Evolutionary conservation across 768 basidiomycete species (phyloP), one percentile per base, ranked within the genome.

Genomic region (Austroboletus festivus): DNA sequence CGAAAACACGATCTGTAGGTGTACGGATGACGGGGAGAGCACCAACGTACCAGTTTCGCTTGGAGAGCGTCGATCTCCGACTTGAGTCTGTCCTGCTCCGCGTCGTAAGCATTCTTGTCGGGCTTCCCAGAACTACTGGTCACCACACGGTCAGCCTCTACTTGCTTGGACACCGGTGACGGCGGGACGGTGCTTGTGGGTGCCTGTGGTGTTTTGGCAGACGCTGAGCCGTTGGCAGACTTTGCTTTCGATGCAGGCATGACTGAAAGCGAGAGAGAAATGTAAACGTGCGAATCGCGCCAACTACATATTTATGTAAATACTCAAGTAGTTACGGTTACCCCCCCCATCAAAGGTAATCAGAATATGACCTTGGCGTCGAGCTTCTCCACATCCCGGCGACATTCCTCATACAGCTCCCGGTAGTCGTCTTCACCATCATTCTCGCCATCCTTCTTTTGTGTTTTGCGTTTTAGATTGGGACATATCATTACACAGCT

Each of bases 401-500:
- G 82, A 61, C 89, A 86, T 64, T 96, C 92, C 38, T 89, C 82
- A 68, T 94, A 93, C 51, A 88, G 69, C 61, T 91, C 88, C 64
- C 78, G 78, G 70, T 89, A 95, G 61, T 96, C 94, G 47, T 87
- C 85, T 52, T 91, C 89, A 59, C 79, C 80, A 20, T 76, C 81
- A 34, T 79, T 85, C 37, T 82, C 83, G 5, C 67, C 71, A 15
- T 72, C 77, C 57, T 86, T 85, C 60, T 74, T 71, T 59, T 82
- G 84, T 40, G 68, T 65, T 63, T 83, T 87, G 67, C 81, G 82
- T 65, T 90, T 89, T 64, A 82, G 76, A 62, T 85, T 75, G 1
- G 90, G 89, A 66, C 89, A 93, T 44, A 98, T 77, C 83, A 99
- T 89, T 5, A 99, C 94, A 68, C 94, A 97, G 57, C 93, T 95